Base-by-base conservation (phyloP, 805 yeast genomes). In the Zygosaccharomyces rouxii region DNA sequence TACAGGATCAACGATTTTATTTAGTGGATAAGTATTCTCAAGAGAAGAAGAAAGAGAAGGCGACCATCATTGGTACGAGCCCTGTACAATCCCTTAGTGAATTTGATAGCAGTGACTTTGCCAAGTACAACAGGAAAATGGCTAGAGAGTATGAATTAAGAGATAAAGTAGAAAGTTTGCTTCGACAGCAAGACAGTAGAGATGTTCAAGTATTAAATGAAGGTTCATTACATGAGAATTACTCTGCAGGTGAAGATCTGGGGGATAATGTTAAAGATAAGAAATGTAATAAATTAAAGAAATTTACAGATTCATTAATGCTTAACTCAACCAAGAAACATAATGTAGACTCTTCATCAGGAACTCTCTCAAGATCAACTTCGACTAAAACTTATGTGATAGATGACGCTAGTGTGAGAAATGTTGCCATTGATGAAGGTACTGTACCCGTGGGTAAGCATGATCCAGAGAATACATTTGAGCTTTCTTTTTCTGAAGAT, bases 101-200 rank as follows among this genome's bases (percentile, higher is more conserved):
- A 5, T 21, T 42, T 4, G 55, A 43, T 3, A 37, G 37, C 18
- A 50, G 39, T 35, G 75, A 71, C 50, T 71, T 71, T 46, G 61
- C 58, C 7, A 48, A 49, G 4, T 71, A 70, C 50, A 69, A 71
- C 42, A 40, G 51, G n/a, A 62, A 63, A 55, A 64, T 71, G 1
- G 60, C 61, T 35, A 50, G 58, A 42, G 75, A 71, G 41, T 62
- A 62, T 9, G 53, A 55, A 26, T 42, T 70, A 13, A 64, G 69
- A 47, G 55, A 52, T 2, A 65, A 62, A 48, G 11, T 63, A 41
- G 62, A 61, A 26, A 37, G 41, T 10, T 11, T 61, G 2, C 40
- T 63, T 10, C 47, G 52, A 13, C 48, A 52, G 14, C 47, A 50
- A 10, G 51, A 51, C 30, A 44, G 44, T 9, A 53, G 58, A n/a